Conservation (phyloP, 106 monocot genomes). For the Hemerocallis citrina region DNA sequence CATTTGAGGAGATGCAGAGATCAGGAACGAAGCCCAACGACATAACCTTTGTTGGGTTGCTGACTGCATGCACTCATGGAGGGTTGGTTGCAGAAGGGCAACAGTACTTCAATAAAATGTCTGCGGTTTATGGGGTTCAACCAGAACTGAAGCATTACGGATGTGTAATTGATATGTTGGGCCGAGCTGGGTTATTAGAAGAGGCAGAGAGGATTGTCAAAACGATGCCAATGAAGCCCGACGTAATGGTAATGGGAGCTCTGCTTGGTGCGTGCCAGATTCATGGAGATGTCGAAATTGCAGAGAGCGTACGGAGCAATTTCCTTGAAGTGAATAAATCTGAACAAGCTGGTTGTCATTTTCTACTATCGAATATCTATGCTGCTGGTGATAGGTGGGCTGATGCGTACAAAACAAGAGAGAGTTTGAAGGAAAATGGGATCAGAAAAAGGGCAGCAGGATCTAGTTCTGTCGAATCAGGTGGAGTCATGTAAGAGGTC, state of each 20-base stretch:
- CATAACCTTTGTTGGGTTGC: conserved; percentile 52
- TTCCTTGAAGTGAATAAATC: conserved; percentile 25
- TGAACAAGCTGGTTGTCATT: conserved; percentile 42
- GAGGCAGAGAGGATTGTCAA: conserved; percentile 9
- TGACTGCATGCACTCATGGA: conserved; percentile 65
- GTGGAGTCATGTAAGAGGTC: conserved; percentile 23
- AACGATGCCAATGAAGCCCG: conserved; percentile 37
- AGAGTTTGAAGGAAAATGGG: conserved; percentile 24
- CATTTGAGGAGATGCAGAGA: conserved; percentile 44
- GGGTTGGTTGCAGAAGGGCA: conserved; percentile 60
- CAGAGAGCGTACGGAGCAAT: conserved; percentile 33
- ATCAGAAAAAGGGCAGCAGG: conserved; percentile 54
- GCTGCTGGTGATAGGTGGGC: conserved; percentile 54
- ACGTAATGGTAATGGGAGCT: conserved; percentile 51
- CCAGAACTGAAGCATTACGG: conserved; percentile 73
- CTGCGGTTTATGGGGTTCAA: conserved; percentile 25
- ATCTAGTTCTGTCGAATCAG: conserved; percentile 50
- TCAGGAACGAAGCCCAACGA: conserved; percentile 37
- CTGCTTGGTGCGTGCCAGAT: conserved; percentile 68
- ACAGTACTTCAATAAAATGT: conserved; percentile 47
- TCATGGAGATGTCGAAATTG: conserved; percentile 34
- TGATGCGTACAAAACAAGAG: conserved; percentile 42
- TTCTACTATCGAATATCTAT: conserved; percentile 68
- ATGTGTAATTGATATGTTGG: conserved; percentile 69
- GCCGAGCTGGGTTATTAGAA: conserved; percentile 45